These are phyloP conservation scores for Dothistroma septosporum DNA, from an alignment of 2,329 filamentous ascomycete species.

Conservation along the genomic window DNA sequence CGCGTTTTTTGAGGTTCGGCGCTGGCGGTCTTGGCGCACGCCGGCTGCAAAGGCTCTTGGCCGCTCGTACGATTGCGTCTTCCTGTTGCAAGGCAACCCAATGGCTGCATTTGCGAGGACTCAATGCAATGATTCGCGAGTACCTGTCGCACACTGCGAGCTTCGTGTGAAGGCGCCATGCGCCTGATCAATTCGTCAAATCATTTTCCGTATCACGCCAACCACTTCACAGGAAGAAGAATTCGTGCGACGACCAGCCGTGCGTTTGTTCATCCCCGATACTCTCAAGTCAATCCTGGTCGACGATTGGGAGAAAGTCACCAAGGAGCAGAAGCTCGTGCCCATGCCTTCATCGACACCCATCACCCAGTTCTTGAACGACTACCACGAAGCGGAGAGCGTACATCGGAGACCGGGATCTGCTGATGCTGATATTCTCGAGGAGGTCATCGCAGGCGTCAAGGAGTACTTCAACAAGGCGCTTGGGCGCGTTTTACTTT, in stretches of 20 bases:
- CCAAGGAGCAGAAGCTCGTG: conserved; percentile 87
- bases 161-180: too few species aligned
- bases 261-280: conserved; percentile 83
- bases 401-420: conserved; percentile 62
- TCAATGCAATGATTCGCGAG: background rate
- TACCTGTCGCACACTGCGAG: background rate
- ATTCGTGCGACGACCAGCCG: conserved; percentile 77
- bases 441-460: conserved; percentile 81
- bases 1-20: background rate
- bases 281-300: conserved; percentile 87
- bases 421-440: conserved; percentile 76
- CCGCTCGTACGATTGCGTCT: background rate
- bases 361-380: conserved; percentile 71
- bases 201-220: conserved; percentile 3
- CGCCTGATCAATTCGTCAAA: background rate
- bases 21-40: background rate
- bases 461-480: conserved; percentile 92
- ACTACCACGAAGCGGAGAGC: conserved; percentile 76
- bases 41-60: background rate
- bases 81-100: background rate
- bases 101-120: background rate
- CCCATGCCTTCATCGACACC: conserved; percentile 73
- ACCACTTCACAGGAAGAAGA: conserved; percentile 70
- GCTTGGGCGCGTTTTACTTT: conserved; percentile 82
- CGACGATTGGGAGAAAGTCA: conserved; percentile 98